Conservation (phyloP, 176 grass and related monocot genomes). For the Eleusine indica region DNA sequence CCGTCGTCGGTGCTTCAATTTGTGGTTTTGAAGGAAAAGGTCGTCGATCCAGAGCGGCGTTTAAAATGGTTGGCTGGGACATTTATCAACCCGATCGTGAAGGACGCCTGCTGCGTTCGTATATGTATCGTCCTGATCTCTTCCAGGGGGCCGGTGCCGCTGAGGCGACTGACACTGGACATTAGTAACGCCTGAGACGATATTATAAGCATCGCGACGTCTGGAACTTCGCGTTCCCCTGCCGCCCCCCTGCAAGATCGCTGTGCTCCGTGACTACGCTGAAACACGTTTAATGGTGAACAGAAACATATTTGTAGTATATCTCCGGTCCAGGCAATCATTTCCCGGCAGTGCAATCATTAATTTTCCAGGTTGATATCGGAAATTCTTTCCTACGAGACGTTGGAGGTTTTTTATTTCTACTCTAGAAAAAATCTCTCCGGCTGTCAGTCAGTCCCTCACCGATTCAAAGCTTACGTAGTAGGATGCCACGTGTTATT, state of each 20-base stretch:
- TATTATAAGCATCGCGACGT: constrained; percentile 64
- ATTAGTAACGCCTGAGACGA: constrained; percentile 61
- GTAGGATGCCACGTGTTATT: not conserved
- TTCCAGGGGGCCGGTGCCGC: not conserved
- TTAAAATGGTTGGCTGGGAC: not conserved
- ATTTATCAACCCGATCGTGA: constrained; percentile 28
- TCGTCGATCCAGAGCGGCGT: not conserved
- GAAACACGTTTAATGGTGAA: constrained; percentile 27
- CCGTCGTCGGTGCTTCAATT: not conserved
- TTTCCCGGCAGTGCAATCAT: not conserved
- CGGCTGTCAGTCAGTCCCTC: not conserved
- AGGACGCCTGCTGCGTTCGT: not conserved
- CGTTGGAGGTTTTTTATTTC: too few species aligned
- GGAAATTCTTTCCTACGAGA: too few species aligned
- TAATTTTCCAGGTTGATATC: too few species aligned
- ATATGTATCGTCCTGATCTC: not conserved
- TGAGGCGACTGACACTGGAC: constrained; percentile 51
- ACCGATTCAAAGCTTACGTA: not conserved
- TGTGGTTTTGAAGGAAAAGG: not conserved
- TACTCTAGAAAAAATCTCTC: not conserved
- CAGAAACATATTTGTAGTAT: not conserved
- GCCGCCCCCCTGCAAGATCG: constrained; percentile 35
- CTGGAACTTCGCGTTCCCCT: constrained; percentile 51
- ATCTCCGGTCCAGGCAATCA: not conserved
- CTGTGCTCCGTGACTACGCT: constrained; percentile 52